These are phyloP conservation scores for Lentinula sp. DNA, from an alignment of 768 basidiomycete species.

Conservation along the genomic window DNA sequence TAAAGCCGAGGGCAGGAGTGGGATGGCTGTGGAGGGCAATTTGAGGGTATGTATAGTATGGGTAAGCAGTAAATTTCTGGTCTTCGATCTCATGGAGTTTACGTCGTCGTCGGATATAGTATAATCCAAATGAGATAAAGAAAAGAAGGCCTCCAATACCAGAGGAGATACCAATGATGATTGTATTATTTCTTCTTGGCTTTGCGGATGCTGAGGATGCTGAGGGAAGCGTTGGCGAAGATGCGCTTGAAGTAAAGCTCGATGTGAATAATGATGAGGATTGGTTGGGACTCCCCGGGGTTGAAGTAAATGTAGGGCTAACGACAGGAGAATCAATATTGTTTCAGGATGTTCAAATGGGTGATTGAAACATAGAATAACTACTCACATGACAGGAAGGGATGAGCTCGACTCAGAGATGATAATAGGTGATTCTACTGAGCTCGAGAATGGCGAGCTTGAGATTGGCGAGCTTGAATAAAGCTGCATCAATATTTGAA, in stretches of 20 bases:
- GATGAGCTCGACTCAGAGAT: background rate
- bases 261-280: background rate
- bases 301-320: too few species aligned
- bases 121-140: background rate
- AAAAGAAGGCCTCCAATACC: background rate
- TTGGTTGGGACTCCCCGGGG: background rate
- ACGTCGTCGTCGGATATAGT: background rate
- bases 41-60: background rate
- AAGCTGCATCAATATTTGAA: too few species aligned
- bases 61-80: background rate
- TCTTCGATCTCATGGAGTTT: background rate
- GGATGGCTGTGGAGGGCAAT: background rate
- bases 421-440: background rate
- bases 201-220: background rate
- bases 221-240: background rate
- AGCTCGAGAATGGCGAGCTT: background rate
- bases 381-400: background rate
- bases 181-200: background rate
- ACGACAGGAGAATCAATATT: too few species aligned
- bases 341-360: too few species aligned
- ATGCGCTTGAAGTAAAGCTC: background rate
- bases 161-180: background rate
- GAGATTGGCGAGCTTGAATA: background rate
- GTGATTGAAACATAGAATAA: background rate
- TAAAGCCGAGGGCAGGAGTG: background rate